Evolutionary conservation across 108 stramenopile species (phyloP).

Genomic region (Pseudonitzschia delicatissima): DNA sequence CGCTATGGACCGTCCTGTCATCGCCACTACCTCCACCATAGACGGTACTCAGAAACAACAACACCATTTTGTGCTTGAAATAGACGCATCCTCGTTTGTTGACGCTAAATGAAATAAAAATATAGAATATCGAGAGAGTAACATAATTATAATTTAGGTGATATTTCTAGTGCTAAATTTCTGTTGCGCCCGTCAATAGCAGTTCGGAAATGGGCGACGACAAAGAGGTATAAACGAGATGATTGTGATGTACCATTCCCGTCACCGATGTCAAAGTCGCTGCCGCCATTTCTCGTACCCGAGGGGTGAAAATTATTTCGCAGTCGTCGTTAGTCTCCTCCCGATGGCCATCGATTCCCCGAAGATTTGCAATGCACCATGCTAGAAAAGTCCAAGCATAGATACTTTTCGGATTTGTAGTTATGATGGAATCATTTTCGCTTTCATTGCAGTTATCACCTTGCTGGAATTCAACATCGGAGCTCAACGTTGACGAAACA

Average conservation of each 20-base stretch:
- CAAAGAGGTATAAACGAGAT: not conserved
- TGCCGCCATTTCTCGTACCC: not conserved
- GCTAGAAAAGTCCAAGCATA: conserved; percentile 14
- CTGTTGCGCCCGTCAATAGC: not conserved
- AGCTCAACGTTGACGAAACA: not conserved
- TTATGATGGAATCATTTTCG: not conserved
- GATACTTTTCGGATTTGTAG: not conserved
- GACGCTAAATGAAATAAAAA: no score
- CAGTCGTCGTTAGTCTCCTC: not conserved
- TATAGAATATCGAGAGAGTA: no score
- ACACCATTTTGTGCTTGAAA: not conserved
- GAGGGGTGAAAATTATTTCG: not conserved
- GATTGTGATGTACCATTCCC: not conserved
- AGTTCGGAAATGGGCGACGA: not conserved
- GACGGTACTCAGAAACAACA: not conserved
- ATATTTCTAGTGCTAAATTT: no score
- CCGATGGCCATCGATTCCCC: not conserved
- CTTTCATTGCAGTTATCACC: not conserved
- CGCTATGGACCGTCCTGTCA: conserved; percentile 39
- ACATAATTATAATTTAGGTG: no score
- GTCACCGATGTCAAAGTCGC: not conserved
- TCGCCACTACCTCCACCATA: not conserved
- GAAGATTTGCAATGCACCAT: conserved; percentile 4
- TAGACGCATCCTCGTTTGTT: not conserved
- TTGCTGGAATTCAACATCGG: not conserved